Evolutionary conservation across 495 filamentous ascomycete genomes (phyloP), one percentile per base, ranked within the genome.

Genomic region (Talaromyces borbonicus): DNA sequence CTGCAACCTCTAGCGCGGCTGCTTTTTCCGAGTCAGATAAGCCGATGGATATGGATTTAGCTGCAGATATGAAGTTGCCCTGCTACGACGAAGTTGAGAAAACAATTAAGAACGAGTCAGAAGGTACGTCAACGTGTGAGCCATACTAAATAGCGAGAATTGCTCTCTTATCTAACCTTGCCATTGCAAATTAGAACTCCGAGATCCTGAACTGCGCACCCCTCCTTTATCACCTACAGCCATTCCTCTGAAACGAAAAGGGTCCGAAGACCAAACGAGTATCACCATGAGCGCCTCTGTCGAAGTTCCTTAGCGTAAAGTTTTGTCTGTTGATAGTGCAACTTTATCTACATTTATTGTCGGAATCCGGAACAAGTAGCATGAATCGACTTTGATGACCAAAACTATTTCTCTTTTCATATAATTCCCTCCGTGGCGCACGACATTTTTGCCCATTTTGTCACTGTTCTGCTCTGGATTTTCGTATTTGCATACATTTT

Each of bases 71-170:
- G 53, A 53, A 60, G 2, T 60, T 56, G 23, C 60, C 63, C 9
- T 39, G 56, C 19, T 66, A 68, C 36, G 49, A 59, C 20, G 60
- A 65, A 41, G 47, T 53, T 14, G 46, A 45, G 42, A 24, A n/a
- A n/a, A n/a, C n/a, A n/a, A n/a, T 45, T 24, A 49, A 54, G 24
- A 44, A 42, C 27, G 48, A 46, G 46, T 43, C 42, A 40, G 39
- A 60, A 65, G 61, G 63, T 67, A 63, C 55, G 60, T 51, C 37
- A 40, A n/a, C n/a, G n/a, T n/a, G n/a, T n/a, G n/a, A n/a, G n/a
- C n/a, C n/a, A n/a, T n/a, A n/a, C n/a, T n/a, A n/a, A n/a, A n/a
- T n/a, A n/a, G n/a, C n/a, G n/a, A n/a, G n/a, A n/a, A n/a, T n/a
- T n/a, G n/a, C n/a, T n/a, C n/a, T n/a, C n/a, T n/a, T n/a, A n/a